A percentile compares a stretch with the other conserved stretches of the same genome.
Evolutionary conservation across 148 eudicot species (phyloP).

Genomic region (Dysphania ambrosioides): DNA sequence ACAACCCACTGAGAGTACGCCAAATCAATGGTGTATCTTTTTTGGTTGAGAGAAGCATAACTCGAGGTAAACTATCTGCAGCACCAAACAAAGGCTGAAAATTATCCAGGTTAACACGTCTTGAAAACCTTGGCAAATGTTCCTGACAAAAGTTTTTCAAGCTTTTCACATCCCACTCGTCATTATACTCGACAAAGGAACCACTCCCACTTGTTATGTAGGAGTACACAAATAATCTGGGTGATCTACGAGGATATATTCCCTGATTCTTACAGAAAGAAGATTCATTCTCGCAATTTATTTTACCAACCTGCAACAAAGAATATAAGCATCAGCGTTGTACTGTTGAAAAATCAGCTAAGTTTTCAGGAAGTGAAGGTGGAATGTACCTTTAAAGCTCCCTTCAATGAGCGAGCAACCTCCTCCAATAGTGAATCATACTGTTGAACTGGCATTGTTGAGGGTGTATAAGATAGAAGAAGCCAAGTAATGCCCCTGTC

Average conservation of each 20-base stretch:
- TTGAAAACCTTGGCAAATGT: constrained; percentile 74
- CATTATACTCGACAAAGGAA: constrained; percentile 76
- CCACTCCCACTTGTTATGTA: constrained; percentile 54
- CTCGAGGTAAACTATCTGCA: constrained; percentile 58
- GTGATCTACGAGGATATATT: constrained; percentile 51
- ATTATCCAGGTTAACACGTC: constrained; percentile 45
- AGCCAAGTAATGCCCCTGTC: constrained; percentile 79
- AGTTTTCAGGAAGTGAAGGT: not conserved
- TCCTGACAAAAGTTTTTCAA: constrained; percentile 77
- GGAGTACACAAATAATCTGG: constrained; percentile 63
- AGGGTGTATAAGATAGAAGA: constrained; percentile 52
- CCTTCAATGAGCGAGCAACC: constrained; percentile 53
- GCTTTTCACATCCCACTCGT: constrained; percentile 50
- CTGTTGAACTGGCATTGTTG: constrained; percentile 37
- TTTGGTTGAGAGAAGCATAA: constrained; percentile 82
- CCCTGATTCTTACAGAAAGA: constrained; percentile 68
- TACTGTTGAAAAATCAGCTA: not conserved
- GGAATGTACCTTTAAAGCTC: constrained; percentile 66
- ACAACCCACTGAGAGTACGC: constrained; percentile 86
- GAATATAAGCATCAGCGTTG: not conserved
- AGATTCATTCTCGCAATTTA: constrained; percentile 64
- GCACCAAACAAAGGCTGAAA: constrained; percentile 38
- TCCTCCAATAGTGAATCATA: constrained; percentile 62
- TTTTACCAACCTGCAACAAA: constrained; percentile 62
- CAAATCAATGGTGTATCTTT: constrained; percentile 88